Percentiles rank a stretch among this genome's conserved stretches.
phyloP scores from a whole-genome alignment of 768 basidiomycete species.

The Termitomyces heimii region DNA sequence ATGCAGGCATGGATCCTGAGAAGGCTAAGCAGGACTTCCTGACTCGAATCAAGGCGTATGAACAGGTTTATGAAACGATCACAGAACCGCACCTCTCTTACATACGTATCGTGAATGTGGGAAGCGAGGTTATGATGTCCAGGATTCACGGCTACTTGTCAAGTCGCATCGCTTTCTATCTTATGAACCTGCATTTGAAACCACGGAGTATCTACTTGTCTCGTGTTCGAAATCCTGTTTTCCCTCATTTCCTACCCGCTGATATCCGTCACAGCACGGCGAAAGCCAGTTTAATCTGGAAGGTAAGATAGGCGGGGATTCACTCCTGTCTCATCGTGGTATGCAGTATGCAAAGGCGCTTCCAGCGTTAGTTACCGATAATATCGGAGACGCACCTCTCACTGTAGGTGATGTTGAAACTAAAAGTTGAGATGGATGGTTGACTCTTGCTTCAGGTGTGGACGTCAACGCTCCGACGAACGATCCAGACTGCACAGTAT shows the following conservation, averaged over 20 bases:
- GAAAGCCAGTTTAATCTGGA: constrained; percentile 96
- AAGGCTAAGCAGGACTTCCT: constrained; percentile 88
- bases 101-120: constrained; percentile 90
- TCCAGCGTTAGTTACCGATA: constrained; percentile 82
- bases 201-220: constrained; percentile 96
- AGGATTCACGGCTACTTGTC: constrained; percentile 93
- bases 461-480: constrained; percentile 96
- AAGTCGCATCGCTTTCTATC: constrained; percentile 95
- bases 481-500: constrained; percentile 81
- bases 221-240: constrained; percentile 49
- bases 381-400: constrained; percentile 82
- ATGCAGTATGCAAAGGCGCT: constrained; percentile 81
- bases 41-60: constrained; percentile 88
- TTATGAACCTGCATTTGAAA: constrained; percentile 98
- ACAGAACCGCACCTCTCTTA: constrained; percentile 88
- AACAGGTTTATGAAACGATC: constrained; percentile 93
- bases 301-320: constrained; percentile 98
- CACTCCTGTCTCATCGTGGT: constrained; percentile 77
- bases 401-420: constrained; percentile 47
- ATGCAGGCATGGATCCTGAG: constrained; percentile 82
- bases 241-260: constrained; percentile 1
- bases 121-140: constrained; percentile 78
- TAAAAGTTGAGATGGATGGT: background rate
- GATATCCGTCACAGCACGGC: constrained; percentile 63
- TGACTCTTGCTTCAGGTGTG: constrained; percentile 59